Conservation (phyloP, 345 rosid genomes). For the Dovyalis caffra region DNA sequence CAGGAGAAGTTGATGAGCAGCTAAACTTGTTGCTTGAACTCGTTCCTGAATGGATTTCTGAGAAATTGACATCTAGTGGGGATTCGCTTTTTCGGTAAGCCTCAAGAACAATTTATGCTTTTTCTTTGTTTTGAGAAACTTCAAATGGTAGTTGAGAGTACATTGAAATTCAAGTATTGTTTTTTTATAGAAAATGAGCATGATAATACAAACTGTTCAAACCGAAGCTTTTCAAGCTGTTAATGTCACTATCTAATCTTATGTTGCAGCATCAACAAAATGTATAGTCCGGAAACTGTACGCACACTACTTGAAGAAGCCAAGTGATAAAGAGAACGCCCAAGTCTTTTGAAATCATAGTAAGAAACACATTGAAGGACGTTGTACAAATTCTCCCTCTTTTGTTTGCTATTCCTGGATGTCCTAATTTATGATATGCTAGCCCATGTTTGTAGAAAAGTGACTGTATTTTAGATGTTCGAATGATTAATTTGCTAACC, state of each 20-base stretch:
- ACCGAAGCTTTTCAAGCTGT: background rate
- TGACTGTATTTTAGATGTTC: background rate
- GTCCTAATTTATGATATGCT: background rate
- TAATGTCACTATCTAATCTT: background rate
- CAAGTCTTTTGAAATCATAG: conserved; percentile 4
- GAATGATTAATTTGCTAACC: background rate
- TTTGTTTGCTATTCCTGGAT: conserved; percentile 18
- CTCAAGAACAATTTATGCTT: background rate
- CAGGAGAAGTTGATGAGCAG: conserved; percentile 88
- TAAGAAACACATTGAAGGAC: background rate
- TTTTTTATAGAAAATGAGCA: background rate
- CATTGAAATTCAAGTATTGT: background rate
- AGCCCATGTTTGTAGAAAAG: background rate
- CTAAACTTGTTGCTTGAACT: conserved; percentile 61
- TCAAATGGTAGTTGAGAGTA: background rate
- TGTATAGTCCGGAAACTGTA: conserved; percentile 44
- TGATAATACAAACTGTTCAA: background rate
- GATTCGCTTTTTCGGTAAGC: conserved; percentile 71
- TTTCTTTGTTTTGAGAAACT: background rate
- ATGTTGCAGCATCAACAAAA: conserved; percentile 61
- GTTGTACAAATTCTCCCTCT: background rate
- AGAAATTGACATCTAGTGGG: conserved; percentile 61
- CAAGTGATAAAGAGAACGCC: conserved; percentile 32
- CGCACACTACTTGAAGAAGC: conserved; percentile 52
- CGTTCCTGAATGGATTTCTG: conserved; percentile 84